These are phyloP conservation scores for Didymella sp. DNA, from an alignment of 2,329 filamentous ascomycete genomes.

Conservation along the genomic window DNA sequence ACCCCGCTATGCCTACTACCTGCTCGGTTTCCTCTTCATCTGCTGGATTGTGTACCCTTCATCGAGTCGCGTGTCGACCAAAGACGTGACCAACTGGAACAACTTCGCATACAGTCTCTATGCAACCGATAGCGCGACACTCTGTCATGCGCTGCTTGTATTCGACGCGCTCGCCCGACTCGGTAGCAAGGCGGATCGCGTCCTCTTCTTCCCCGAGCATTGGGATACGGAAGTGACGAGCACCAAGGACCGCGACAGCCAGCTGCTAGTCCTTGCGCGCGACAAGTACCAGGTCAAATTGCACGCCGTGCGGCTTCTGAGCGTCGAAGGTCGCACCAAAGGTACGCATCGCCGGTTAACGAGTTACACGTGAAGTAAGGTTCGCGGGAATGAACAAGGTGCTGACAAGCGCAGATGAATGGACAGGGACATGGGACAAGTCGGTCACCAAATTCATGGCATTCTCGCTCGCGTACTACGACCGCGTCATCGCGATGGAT, in stretches of 20 bases:
- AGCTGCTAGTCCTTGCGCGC: conserved; percentile 58
- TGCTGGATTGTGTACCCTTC: conserved; percentile 40
- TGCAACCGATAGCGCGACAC: conserved; percentile 51
- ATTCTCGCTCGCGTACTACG: conserved; percentile 71
- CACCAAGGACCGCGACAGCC: conserved; percentile 50
- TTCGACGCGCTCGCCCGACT: conserved; percentile 53
- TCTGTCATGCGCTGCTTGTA: conserved; percentile 55
- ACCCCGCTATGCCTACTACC: conserved; percentile 41
- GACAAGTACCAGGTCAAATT: conserved; percentile 59
- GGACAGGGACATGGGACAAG: conserved; percentile 63
- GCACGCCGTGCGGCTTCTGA: conserved; percentile 55
- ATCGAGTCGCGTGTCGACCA: conserved; percentile 16
- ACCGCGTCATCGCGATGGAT: conserved; percentile 65
- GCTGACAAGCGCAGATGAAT: conserved; percentile 40
- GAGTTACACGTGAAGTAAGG: conserved; percentile 7
- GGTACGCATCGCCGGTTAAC: conserved; percentile 27
- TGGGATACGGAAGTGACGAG: conserved; percentile 45
- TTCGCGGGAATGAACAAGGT: conserved; percentile 3
- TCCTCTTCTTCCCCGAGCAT: conserved; percentile 55
- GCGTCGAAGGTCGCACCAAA: conserved; percentile 43
- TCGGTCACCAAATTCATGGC: conserved; percentile 73
- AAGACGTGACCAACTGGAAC: conserved; percentile 42
- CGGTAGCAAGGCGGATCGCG: conserved; percentile 55
- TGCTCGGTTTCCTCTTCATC: conserved; percentile 35
- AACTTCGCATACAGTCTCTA: conserved; percentile 54